A percentile compares a stretch with the other conserved stretches of the same genome.
These are phyloP conservation scores for Chrysanthemum seticuspe DNA, from an alignment of 129 eudicot species.

Conservation along the genomic window DNA sequence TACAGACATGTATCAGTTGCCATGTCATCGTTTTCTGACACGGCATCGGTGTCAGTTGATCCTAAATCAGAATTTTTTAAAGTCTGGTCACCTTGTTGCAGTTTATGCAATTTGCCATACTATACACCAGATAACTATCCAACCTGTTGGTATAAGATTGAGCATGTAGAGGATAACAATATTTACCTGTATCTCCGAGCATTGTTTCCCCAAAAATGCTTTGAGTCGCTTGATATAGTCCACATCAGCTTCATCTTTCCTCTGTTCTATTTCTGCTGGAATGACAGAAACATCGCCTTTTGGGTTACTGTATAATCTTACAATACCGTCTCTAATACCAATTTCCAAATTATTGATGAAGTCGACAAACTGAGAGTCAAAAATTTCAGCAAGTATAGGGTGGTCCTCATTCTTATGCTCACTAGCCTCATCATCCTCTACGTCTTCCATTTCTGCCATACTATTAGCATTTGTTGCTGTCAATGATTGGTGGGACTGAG, in stretches of 20 bases:
- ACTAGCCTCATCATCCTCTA: slow-evolving; percentile 42
- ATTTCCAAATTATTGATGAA: slow-evolving; percentile 54
- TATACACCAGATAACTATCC: too few relatives aligned
- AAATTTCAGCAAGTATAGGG: slow-evolving; percentile 62
- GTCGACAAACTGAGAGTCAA: slow-evolving; percentile 58
- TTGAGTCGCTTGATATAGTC: slow-evolving; percentile 73
- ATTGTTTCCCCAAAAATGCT: slow-evolving; percentile 70
- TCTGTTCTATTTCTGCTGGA: slow-evolving; percentile 81
- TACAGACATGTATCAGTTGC: too few relatives aligned
- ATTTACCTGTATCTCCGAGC: slow-evolving; percentile 83
- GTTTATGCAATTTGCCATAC: too few relatives aligned
- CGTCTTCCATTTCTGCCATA: slow-evolving; percentile 66
- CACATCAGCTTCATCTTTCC: slow-evolving; percentile 57
- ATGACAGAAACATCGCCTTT: slow-evolving; percentile 69
- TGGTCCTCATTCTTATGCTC: slow-evolving; percentile 60
- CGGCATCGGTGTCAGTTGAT: too few relatives aligned
- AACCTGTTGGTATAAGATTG: background rate
- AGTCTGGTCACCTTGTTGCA: too few relatives aligned
- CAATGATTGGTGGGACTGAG: slow-evolving; percentile 46
- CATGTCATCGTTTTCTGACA: too few relatives aligned
- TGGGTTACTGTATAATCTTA: slow-evolving; percentile 70
- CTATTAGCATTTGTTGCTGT: slow-evolving; percentile 63
- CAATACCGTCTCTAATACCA: slow-evolving; percentile 61
- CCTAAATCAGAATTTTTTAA: too few relatives aligned
- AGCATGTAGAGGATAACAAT: background rate